phyloP scores from a whole-genome alignment of 2,329 filamentous ascomycete genomes.

The Aspergillus melleus region DNA sequence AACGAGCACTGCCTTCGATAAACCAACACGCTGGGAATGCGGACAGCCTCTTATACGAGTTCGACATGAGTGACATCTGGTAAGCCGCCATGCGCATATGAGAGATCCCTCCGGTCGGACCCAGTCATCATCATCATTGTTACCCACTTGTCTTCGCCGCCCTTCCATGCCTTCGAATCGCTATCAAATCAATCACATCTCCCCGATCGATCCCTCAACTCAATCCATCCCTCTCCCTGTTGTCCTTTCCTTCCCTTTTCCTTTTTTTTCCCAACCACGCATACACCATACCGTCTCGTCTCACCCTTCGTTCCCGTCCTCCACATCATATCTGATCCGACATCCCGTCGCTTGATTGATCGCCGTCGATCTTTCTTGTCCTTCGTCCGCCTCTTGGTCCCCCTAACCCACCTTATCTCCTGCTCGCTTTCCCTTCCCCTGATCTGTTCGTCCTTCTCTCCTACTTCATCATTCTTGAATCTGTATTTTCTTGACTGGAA shows the following conservation, averaged over 20 bases:
- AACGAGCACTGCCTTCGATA: constrained; percentile 20
- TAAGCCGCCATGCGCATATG: neutral
- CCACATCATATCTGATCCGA: constrained; percentile 27
- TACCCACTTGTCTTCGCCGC: constrained; percentile 9
- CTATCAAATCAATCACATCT: constrained; percentile 9
- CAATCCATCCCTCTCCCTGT: neutral
- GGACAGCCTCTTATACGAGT: neutral
- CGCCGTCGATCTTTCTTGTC: constrained; percentile 18
- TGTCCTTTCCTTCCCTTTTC: neutral
- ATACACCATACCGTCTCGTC: neutral
- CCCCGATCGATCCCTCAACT: neutral
- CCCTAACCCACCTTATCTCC: constrained; percentile 6
- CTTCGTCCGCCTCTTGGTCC: neutral
- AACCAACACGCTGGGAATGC: constrained; percentile 11
- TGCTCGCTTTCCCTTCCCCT: constrained; percentile 8
- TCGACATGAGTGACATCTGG: neutral
- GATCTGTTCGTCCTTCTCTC: constrained; percentile 1
- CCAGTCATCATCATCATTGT: constrained; percentile 4
- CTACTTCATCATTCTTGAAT: neutral
- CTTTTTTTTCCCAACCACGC: neutral
- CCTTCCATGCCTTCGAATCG: constrained; percentile 6
- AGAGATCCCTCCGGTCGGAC: neutral
- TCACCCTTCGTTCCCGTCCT: constrained; percentile 2
- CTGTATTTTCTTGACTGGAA: neutral
- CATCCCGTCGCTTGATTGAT: constrained; percentile 17